Percentiles rank a stretch among this genome's conserved stretches.
phyloP scores from a whole-genome alignment of 108 stramenopile species.

The Epithemia pelagica region DNA sequence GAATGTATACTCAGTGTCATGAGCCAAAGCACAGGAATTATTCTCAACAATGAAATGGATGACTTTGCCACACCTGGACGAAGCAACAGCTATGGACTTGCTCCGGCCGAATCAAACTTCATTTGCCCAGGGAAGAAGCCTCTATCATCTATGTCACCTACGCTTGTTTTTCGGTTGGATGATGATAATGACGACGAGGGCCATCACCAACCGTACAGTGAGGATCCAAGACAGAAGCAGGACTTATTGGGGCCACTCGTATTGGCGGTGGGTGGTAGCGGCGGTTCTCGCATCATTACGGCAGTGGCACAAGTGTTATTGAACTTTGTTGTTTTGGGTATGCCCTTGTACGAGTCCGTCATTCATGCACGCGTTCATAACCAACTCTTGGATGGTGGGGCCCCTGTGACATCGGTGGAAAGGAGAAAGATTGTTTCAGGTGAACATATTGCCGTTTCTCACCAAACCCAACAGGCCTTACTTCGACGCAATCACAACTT shows the following conservation, averaged over 20 bases:
- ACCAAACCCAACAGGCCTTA: conserved; percentile 39
- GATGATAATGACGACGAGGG: background rate
- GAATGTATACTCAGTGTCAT: background rate
- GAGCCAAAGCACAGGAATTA: conserved; percentile 63
- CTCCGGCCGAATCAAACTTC: conserved; percentile 64
- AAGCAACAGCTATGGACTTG: conserved; percentile 51
- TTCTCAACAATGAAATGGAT: conserved; percentile 78
- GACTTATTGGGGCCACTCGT: conserved; percentile 30
- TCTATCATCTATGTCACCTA: conserved; percentile 79
- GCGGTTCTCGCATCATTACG: conserved; percentile 83
- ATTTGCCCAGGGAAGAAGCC: conserved; percentile 67
- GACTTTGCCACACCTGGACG: conserved; percentile 64
- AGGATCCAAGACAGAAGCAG: background rate
- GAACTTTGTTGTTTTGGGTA: conserved; percentile 48
- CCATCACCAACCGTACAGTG: background rate
- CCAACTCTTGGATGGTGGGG: conserved; percentile 66
- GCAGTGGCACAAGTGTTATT: conserved; percentile 62
- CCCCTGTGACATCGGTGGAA: conserved; percentile 32
- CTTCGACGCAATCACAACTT: conserved; percentile 39
- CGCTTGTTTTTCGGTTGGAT: conserved; percentile 47
- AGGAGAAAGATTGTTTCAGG: conserved; percentile 24
- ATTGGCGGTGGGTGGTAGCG: conserved; percentile 58
- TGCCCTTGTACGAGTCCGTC: conserved; percentile 55
- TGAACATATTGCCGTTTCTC: conserved; percentile 30
- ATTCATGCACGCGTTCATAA: conserved; percentile 64